Conservation (phyloP, 2,329 filamentous ascomycete genomes). For the Colletotrichum sp. region DNA sequence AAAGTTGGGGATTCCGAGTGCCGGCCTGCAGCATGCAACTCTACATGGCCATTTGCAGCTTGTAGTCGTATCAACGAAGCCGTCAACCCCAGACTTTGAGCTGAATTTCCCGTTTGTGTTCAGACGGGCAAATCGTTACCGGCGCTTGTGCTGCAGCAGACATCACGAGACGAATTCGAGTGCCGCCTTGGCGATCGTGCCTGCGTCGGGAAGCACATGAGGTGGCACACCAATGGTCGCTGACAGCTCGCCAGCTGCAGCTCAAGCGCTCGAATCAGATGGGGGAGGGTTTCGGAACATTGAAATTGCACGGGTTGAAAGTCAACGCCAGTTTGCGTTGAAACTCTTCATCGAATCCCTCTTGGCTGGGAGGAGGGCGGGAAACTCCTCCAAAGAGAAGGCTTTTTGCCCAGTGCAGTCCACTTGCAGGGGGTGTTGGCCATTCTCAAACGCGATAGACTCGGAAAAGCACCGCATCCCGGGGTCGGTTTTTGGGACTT, state of each 20-base stretch:
- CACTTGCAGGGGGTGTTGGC: not conserved
- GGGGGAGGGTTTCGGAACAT: not conserved
- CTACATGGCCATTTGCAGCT: not conserved
- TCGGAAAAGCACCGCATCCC: not conserved
- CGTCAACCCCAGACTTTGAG: not conserved
- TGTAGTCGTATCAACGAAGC: not conserved
- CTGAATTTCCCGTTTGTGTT: not conserved
- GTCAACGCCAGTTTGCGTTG: not conserved
- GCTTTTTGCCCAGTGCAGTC: not conserved
- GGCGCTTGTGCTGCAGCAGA: not conserved
- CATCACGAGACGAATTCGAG: not conserved
- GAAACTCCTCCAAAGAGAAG: not conserved
- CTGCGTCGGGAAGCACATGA: not conserved
- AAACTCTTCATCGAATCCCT: not conserved
- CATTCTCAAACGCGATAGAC: not conserved
- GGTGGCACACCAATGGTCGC: not conserved
- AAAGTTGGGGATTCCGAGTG: not conserved
- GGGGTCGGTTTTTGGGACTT: not conserved
- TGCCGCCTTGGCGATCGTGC: not conserved
- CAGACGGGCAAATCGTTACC: not conserved
- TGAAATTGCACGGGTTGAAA: not conserved
- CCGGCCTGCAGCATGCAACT: constrained; percentile 2
- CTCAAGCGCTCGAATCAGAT: not conserved
- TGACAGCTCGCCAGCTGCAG: not conserved
- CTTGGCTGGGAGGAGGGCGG: not conserved